phyloP scores from a whole-genome alignment of 148 eudicot genomes.

The Pouteria glomerata region DNA sequence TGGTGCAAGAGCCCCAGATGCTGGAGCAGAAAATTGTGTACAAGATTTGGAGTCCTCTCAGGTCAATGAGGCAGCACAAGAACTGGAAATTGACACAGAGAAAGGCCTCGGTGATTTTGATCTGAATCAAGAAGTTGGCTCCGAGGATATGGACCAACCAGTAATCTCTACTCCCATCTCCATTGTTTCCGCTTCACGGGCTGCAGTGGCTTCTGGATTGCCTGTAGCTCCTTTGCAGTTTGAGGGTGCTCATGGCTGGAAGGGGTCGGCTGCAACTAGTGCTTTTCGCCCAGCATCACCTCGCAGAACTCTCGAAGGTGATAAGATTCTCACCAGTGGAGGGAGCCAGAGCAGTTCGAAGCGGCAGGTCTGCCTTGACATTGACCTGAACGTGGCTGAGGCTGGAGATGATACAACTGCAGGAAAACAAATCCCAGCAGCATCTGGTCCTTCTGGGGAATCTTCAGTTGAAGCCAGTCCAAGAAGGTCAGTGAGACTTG shows the following conservation, averaged over 20 bases:
- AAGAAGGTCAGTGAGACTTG: conserved; percentile 41
- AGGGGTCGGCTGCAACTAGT: conserved; percentile 94
- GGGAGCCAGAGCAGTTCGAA: conserved; percentile 51
- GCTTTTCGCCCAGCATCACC: conserved; percentile 79
- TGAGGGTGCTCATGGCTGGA: conserved; percentile 89
- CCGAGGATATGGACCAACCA: conserved; percentile 43
- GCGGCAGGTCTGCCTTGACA: conserved; percentile 44
- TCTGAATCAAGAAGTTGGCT: conserved; percentile 62
- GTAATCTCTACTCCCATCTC: conserved; percentile 44
- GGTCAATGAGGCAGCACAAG: conserved; percentile 42
- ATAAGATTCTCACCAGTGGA: conserved; percentile 32
- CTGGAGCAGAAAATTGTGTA: conserved; percentile 24
- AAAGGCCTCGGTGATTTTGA: conserved; percentile 48
- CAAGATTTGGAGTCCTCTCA: conserved; percentile 49
- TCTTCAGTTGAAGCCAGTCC: conserved; percentile 42
- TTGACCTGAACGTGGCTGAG: conserved; percentile 80
- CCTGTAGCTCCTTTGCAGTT: conserved; percentile 63
- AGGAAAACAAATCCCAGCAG: conserved; percentile 22
- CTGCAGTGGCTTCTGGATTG: conserved; percentile 49
- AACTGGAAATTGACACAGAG: conserved; percentile 26
- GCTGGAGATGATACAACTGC: conserved; percentile 36
- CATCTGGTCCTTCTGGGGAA: conserved; percentile 37
- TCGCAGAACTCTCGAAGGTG: conserved; percentile 48
- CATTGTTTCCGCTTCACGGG: conserved; percentile 70
- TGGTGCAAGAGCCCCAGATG: conserved; percentile 23